Evolutionary conservation across 768 basidiomycete species (phyloP).

Genomic region (Mycena capillaripes): DNA sequence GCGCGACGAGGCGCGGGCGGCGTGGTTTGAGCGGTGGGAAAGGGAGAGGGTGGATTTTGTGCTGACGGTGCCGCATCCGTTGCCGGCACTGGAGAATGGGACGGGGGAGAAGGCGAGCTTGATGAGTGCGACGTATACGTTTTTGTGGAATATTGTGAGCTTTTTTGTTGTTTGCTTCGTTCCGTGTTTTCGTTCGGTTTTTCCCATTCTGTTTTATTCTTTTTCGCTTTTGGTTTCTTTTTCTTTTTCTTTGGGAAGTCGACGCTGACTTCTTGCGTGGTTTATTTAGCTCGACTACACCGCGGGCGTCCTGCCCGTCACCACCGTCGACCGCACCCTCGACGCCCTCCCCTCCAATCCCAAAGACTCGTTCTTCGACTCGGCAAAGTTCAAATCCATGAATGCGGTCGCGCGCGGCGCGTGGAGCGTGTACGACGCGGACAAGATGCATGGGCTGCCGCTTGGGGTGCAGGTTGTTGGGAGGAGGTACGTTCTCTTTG

Average conservation of each 20-base stretch:
- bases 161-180: neutral
- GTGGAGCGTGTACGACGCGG: conserved; percentile 67
- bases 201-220: neutral
- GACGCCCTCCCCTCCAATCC: conserved; percentile 49
- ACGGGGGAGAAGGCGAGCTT: conserved; percentile 66
- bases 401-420: conserved; percentile 54
- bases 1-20: conserved; percentile 58
- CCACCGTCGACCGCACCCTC: conserved; percentile 57
- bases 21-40: conserved; percentile 62
- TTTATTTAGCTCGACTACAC: conserved; percentile 63
- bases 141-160: conserved; percentile 77
- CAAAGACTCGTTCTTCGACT: conserved; percentile 29
- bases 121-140: conserved; percentile 73
- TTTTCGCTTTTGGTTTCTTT: neutral
- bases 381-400: conserved; percentile 49
- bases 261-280: no score
- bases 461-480: conserved; percentile 72
- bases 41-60: conserved; percentile 72
- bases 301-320: conserved; percentile 73
- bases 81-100: conserved; percentile 70
- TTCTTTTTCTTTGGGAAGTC: neutral
- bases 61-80: conserved; percentile 71
- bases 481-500: no score
- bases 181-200: neutral
- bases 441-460: conserved; percentile 77